These are phyloP conservation scores for Meira miltonrushii DNA, from an alignment of 1,284 basidiomycete species.

Conservation along the genomic window DNA sequence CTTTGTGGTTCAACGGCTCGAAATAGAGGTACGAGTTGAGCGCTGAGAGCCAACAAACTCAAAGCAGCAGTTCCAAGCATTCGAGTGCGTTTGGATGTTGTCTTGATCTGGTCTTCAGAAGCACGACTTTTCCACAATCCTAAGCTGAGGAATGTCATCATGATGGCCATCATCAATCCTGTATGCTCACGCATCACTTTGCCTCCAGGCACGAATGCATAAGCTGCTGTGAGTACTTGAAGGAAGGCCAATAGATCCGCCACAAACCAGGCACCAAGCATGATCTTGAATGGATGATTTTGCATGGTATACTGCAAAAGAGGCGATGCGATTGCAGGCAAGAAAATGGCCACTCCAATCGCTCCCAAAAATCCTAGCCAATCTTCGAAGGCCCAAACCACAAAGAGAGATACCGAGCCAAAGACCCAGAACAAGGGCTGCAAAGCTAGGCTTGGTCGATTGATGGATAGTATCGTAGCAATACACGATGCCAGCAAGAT, in stretches of 20 bases:
- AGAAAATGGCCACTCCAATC: conserved; percentile 64
- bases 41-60: neutral
- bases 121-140: neutral
- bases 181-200: conserved; percentile 73
- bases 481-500: conserved; percentile 65
- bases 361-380: conserved; percentile 75
- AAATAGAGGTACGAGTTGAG: neutral
- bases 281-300: conserved; percentile 35
- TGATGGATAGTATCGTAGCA: conserved; percentile 54
- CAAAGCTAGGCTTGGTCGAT: conserved; percentile 2
- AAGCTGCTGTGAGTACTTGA: conserved; percentile 72
- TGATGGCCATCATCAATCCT: conserved; percentile 54
- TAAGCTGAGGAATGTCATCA: conserved; percentile 21
- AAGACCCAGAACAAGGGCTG: neutral
- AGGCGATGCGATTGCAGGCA: conserved; percentile 47
- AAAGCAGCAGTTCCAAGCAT: neutral
- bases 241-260: conserved; percentile 39
- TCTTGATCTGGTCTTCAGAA: neutral
- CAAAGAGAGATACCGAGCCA: neutral
- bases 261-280: conserved; percentile 36
- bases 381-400: conserved; percentile 54
- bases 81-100: neutral
- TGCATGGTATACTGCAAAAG: conserved; percentile 30
- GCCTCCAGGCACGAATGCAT: conserved; percentile 87
- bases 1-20: conserved; percentile 34